Conservation (phyloP, 78 protist genomes). For the Dictyostelium citrinum region DNA sequence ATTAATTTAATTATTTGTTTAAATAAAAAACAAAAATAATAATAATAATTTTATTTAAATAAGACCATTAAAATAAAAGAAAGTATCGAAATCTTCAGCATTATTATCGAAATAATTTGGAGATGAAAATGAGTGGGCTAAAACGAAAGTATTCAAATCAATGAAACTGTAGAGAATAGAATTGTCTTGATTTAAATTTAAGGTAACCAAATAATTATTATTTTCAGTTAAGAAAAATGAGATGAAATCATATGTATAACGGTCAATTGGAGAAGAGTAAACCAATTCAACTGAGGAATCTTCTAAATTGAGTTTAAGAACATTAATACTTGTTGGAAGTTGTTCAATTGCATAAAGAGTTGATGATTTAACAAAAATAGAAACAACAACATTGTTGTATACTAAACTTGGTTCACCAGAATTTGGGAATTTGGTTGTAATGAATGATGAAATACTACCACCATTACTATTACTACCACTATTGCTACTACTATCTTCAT, state of each 20-base stretch:
- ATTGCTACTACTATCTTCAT: no score
- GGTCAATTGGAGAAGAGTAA: not conserved
- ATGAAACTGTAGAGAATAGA: not conserved
- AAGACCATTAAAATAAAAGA: not conserved
- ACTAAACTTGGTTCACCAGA: not conserved
- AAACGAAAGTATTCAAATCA: not conserved
- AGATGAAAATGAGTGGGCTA: not conserved
- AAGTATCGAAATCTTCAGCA: not conserved
- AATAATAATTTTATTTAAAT: no score
- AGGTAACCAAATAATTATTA: not conserved
- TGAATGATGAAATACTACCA: not conserved
- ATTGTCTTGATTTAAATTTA: not conserved
- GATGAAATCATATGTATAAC: not conserved
- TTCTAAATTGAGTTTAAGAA: not conserved
- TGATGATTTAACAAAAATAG: not conserved
- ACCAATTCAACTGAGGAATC: not conserved
- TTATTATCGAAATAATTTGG: not conserved
- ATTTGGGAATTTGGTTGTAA: not conserved
- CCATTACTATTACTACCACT: not conserved
- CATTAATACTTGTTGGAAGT: not conserved
- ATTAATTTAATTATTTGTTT: no score
- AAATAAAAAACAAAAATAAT: no score
- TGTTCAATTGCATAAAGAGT: not conserved
- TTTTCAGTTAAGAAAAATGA: not conserved
- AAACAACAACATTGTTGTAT: no score